phyloP scores from a whole-genome alignment of 2,329 filamentous ascomycete genomes.

The Colletotrichum liaoningense region DNA sequence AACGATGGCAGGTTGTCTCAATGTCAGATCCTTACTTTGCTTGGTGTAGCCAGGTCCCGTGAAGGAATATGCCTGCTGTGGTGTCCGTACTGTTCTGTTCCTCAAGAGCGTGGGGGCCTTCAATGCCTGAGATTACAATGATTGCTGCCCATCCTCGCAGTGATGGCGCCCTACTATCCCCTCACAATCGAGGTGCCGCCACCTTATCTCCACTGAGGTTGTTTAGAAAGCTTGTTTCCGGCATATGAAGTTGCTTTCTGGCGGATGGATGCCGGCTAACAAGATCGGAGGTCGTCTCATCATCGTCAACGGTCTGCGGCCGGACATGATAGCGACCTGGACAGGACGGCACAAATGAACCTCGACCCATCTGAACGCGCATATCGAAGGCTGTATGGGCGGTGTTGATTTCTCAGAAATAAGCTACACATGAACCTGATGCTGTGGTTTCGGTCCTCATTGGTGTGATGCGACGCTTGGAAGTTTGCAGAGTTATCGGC shows the following conservation, averaged over 20 bases:
- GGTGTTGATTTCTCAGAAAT: too few relatives aligned
- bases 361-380: too few relatives aligned
- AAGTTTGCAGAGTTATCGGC: constrained; percentile 8
- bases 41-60: too few relatives aligned
- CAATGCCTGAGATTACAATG: too few relatives aligned
- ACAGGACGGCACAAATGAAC: too few relatives aligned
- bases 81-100: not conserved
- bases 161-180: not conserved
- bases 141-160: not conserved
- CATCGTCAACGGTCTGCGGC: too few relatives aligned
- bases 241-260: constrained; percentile 18
- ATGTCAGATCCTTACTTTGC: constrained; percentile 14
- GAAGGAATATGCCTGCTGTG: not conserved
- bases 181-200: not conserved
- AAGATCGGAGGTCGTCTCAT: too few relatives aligned
- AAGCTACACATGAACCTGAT: too few relatives aligned
- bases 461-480: not conserved
- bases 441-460: too few relatives aligned
- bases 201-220: not conserved
- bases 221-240: constrained; percentile 26
- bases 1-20: constrained; percentile 35
- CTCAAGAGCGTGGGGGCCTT: too few relatives aligned
- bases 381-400: too few relatives aligned
- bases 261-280: constrained; percentile 4
- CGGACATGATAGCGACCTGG: not conserved